phyloP scores from a whole-genome alignment of 164 flowering plant genomes.

The Taxillus chinensis region DNA sequence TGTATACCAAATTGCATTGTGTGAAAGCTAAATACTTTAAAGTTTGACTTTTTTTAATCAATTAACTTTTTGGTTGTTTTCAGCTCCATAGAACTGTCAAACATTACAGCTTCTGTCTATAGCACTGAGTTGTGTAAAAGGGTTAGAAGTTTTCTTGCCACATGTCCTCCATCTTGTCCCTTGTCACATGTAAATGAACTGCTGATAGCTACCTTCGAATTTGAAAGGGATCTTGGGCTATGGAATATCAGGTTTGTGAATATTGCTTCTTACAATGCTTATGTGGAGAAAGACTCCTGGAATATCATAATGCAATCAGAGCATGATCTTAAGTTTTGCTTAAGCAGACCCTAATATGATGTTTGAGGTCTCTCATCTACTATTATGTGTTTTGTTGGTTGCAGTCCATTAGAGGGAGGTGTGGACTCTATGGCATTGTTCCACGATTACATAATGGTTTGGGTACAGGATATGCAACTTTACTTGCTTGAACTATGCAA shows the following conservation, averaged over 20 bases:
- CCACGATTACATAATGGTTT: slow-evolving; percentile 69
- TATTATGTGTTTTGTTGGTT: background rate
- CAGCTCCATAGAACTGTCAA: slow-evolving; percentile 86
- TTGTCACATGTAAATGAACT: slow-evolving; percentile 73
- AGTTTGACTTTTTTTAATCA: too few species aligned
- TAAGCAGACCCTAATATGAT: background rate
- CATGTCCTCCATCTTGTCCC: slow-evolving; percentile 83
- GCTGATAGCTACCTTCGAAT: slow-evolving; percentile 64
- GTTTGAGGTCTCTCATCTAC: background rate
- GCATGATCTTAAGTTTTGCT: background rate
- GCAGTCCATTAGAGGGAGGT: slow-evolving; percentile 65
- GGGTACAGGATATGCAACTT: slow-evolving; percentile 81
- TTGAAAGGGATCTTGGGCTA: slow-evolving; percentile 62
- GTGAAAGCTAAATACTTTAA: too few species aligned
- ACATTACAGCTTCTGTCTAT: slow-evolving; percentile 74
- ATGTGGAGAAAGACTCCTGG: background rate
- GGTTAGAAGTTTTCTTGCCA: slow-evolving; percentile 54
- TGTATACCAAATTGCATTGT: too few species aligned
- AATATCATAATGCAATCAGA: background rate
- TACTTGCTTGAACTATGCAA: slow-evolving; percentile 75
- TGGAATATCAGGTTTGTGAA: slow-evolving; percentile 71
- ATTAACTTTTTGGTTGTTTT: slow-evolving; percentile 7
- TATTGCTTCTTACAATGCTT: background rate
- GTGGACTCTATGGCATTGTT: slow-evolving; percentile 64
- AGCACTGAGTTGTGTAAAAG: slow-evolving; percentile 71